These are phyloP conservation scores for Colletotrichum sp. DNA, from an alignment of 2,329 filamentous ascomycete genomes.

Conservation along the genomic window DNA sequence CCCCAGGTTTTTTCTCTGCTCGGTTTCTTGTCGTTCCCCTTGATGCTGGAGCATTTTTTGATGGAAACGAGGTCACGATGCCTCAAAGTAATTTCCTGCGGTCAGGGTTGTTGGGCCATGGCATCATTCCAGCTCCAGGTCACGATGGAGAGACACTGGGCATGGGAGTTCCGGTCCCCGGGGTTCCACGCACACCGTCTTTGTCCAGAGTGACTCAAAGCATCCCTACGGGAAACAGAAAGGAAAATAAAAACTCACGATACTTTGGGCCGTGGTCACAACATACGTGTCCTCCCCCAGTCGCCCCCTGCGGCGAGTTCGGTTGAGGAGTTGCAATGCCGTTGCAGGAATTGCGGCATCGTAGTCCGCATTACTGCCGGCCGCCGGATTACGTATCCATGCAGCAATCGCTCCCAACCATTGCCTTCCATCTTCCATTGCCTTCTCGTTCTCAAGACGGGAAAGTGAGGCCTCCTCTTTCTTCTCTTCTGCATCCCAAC, in stretches of 20 bases:
- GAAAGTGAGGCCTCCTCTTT: background rate
- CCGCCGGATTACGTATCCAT: background rate
- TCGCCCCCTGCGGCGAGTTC: background rate
- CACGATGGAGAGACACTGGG: slow-evolving; percentile 2
- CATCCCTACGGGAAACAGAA: background rate
- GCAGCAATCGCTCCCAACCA: background rate
- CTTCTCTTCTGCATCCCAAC: background rate
- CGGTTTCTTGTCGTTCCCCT: background rate
- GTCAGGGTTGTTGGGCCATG: slow-evolving; percentile 3
- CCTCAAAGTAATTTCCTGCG: background rate
- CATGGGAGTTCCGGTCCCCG: background rate
- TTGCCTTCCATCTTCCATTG: background rate
- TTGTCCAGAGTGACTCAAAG: background rate
- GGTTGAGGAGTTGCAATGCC: background rate
- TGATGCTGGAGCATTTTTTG: background rate
- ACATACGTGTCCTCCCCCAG: background rate
- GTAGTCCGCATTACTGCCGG: background rate
- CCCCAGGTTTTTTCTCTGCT: background rate
- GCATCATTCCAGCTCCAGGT: slow-evolving; percentile 13
- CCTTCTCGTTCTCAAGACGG: background rate
- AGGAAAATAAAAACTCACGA: background rate
- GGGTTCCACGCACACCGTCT: background rate
- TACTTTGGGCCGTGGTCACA: background rate
- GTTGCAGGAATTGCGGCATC: slow-evolving; percentile 13
- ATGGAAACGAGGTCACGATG: slow-evolving; percentile 11